phyloP scores from a whole-genome alignment of 2,329 filamentous ascomycete species.

The Colletotrichum incanum region DNA sequence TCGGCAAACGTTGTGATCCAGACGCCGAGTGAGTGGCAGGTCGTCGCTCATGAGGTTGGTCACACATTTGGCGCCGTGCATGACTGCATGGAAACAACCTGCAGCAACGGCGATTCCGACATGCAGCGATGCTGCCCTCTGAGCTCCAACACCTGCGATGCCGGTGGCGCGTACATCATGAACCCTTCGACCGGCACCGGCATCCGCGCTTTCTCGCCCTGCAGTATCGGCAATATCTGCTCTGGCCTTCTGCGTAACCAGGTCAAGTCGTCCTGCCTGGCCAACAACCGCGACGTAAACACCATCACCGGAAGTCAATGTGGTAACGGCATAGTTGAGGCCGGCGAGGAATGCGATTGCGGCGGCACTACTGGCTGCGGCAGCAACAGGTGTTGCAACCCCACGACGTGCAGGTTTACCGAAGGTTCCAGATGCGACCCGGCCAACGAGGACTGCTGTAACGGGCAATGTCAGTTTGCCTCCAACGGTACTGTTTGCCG shows the following conservation, averaged over 20 bases:
- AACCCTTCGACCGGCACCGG: slow-evolving; percentile 86
- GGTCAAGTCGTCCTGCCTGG: slow-evolving; percentile 83
- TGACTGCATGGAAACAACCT: slow-evolving; percentile 84
- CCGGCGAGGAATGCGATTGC: slow-evolving; percentile 96
- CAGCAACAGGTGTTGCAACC: slow-evolving; percentile 85
- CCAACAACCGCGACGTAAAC: slow-evolving; percentile 86
- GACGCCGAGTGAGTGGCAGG: slow-evolving; percentile 91
- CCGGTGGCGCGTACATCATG: slow-evolving; percentile 89
- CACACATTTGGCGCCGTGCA: slow-evolving; percentile 98
- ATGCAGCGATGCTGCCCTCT: slow-evolving; percentile 84
- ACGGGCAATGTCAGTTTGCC: slow-evolving; percentile 76
- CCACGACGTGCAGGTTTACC: slow-evolving; percentile 89
- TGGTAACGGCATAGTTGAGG: slow-evolving; percentile 94
- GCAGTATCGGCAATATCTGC: slow-evolving; percentile 94
- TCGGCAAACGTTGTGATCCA: slow-evolving; percentile 92
- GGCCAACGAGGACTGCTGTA: slow-evolving; percentile 87
- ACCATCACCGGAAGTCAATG: slow-evolving; percentile 89
- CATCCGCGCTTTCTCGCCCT: slow-evolving; percentile 87
- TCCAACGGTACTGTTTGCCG: slow-evolving; percentile 83
- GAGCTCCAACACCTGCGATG: slow-evolving; percentile 77
- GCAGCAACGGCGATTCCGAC: slow-evolving; percentile 70
- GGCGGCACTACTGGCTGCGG: slow-evolving; percentile 82
- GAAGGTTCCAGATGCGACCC: slow-evolving; percentile 83
- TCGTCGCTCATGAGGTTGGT: slow-evolving; percentile 94
- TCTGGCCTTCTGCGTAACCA: slow-evolving; percentile 84